Evolutionary conservation across 164 flowering plant species (phyloP).

Genomic region (Pachysandra terminalis): DNA sequence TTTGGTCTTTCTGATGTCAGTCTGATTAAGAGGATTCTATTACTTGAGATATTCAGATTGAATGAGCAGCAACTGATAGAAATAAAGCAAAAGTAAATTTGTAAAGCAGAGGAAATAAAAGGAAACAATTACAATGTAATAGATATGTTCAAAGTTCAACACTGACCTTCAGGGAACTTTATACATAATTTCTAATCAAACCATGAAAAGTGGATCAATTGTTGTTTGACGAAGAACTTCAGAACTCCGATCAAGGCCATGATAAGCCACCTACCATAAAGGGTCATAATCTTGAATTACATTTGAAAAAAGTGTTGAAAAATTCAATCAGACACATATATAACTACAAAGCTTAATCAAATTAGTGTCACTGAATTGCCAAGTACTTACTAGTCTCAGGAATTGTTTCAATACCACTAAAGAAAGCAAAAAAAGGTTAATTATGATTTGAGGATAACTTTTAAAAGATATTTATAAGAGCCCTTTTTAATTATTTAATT

Average conservation of each 20-base stretch:
- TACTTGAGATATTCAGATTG: not conserved
- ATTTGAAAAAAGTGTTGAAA: not conserved
- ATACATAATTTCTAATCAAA: slow-evolving; percentile 10
- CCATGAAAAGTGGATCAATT: slow-evolving; percentile 49
- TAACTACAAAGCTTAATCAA: too few species aligned
- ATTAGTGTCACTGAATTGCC: too few species aligned
- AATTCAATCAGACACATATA: too few species aligned
- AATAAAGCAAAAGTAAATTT: not conserved
- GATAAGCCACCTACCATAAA: slow-evolving; percentile 74
- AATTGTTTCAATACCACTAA: too few species aligned
- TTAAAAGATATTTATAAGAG: too few species aligned
- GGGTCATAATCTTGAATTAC: not conserved
- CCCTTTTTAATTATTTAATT: too few species aligned
- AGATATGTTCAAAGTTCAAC: not conserved
- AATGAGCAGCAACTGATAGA: not conserved
- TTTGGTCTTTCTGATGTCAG: not conserved
- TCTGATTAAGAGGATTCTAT: not conserved
- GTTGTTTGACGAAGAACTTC: slow-evolving; percentile 83
- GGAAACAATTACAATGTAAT: not conserved
- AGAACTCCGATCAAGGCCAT: slow-evolving; percentile 86
- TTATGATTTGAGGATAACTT: too few species aligned
- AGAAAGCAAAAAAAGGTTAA: too few species aligned
- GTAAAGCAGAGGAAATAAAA: not conserved
- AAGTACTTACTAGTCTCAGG: too few species aligned
- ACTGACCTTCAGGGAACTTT: slow-evolving; percentile 7